Base-by-base conservation (phyloP, 441 rosid species). In the Pelargonium fulgidum region DNA sequence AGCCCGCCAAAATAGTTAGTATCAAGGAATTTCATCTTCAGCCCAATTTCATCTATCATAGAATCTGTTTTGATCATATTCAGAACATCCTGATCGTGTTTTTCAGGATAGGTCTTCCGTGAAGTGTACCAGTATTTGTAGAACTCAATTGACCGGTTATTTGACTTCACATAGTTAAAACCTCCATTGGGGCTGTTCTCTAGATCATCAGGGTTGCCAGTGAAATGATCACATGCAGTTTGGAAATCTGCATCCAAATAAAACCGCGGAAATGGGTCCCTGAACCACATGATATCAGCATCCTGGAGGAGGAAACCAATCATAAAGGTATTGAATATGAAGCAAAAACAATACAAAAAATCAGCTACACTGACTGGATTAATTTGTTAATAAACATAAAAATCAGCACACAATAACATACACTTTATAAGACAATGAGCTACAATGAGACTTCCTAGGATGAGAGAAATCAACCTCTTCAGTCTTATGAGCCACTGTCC, bases 281-380 rank as follows among this genome's bases (percentile, higher is more conserved):
- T 81, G 75, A 91, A 84, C 97, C 98, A 93, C 97, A 91, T 85
- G 80, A 91, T 73, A 85, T 93, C 98, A 65, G 88, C 92, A 85
- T 93, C 98, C 98, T 91, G 86, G 72, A 78, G 47, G 42, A 69
- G 20, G 11, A 70, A 62, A 62, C 48, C 24, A 33, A 72, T 56
- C 58, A 17, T 71, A 68, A 41, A 3, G 62, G 69, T 19, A 66
- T 19, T 76, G 64, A 72, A 47, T 73, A 69, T 29, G 22, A 20
- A 62, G 69, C 24, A 22, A 22, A 22, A 22, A 22, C 24, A 22
- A 22, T 0, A 22, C 24, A 22, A 22, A 22, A 22, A 22, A 33
- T 36, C 39, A 13, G 20, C 14, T 33, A 64, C 12, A 3, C 7
- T 39, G 11, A 39, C 50, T 39, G 13, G 47, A 33, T n/a, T n/a